Base-by-base conservation (phyloP, 2,329 filamentous ascomycete species). In the Exserohilum turcica region DNA sequence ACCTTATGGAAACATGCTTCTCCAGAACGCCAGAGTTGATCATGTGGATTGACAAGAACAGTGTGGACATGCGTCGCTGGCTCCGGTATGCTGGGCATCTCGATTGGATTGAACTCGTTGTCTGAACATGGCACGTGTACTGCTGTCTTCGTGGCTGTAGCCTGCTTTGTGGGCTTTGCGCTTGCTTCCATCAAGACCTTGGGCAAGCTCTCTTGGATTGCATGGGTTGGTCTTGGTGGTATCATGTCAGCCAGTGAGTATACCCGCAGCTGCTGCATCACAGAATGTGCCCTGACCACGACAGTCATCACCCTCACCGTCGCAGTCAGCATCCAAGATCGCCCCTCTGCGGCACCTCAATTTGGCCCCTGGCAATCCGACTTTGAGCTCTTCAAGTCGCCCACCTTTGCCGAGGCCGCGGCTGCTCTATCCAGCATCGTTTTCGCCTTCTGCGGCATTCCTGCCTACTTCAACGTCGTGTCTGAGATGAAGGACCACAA, bases 401-500 rank as follows among this genome's bases (percentile, higher is more conserved):
- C 64, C 5, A 57, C 40, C 37, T 43, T 60, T 5, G 54, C 61
- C 2, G 57, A 64, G 13, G 64, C 63, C 16, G 56, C 63, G 28
- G 66, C 60, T 27, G 60, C 63, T 7, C 45, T 59, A 21, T 65
- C 59, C 19, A 61, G 60, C n/a, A 51, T 68, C 9, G 64, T 68
- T 8, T 68, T 68, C 28, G 47, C 55, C n/a, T 57, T 67, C 43
- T 76, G 74, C 47, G 85, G 85, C 35, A 85, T 87, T 64, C 83
- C 85, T 21, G 85, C 85, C 56, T 89, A 88, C 75, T 89, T 88
- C 73, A 81, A 79, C 60, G 82, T 89, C 67, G 85, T 87, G 60
- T 80, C 81, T 21, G 87, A 90, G 70, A 79, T 90, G 72, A 80
- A 83, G 64, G 77, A 84, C 39, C 85, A 86, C 1, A 72, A 76